Conservation (phyloP, 1,139 yeast species). For the Scheffersomyces segobiensis region DNA sequence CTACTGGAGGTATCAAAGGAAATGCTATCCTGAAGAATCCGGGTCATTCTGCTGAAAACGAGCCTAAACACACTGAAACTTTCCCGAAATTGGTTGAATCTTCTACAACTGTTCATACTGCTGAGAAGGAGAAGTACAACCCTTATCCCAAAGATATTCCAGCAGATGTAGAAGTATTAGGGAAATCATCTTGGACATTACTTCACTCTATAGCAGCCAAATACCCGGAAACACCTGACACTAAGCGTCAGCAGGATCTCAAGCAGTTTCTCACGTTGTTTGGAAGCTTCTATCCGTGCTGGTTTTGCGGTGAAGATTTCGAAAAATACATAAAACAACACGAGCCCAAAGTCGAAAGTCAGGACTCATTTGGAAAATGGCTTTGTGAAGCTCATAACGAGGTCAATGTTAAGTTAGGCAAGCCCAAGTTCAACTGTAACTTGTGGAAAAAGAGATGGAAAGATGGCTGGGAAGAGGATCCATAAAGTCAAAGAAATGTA, state of each 20-base stretch:
- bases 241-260: slow-evolving; percentile 69
- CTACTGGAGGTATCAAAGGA: slow-evolving; percentile 33
- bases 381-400: slow-evolving; percentile 92
- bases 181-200: slow-evolving; percentile 90
- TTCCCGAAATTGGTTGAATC: slow-evolving; percentile 16
- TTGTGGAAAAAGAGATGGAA: slow-evolving; percentile 94
- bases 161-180: slow-evolving; percentile 81
- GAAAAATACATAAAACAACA: slow-evolving; percentile 57
- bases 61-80: slow-evolving; percentile 1
- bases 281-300: slow-evolving; percentile 87
- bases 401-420: slow-evolving; percentile 82
- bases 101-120: slow-evolving; percentile 13
- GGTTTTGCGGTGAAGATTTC: slow-evolving; percentile 91
- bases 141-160: slow-evolving; percentile 61
- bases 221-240: slow-evolving; percentile 72
- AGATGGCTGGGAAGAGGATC: slow-evolving; percentile 60
- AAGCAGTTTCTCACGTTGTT: slow-evolving; percentile 67
- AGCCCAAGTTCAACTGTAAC: slow-evolving; percentile 80
- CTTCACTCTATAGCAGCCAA: slow-evolving; percentile 89
- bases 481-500: neutral
- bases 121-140: slow-evolving; percentile 4
- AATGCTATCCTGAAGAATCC: neutral
- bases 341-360: slow-evolving; percentile 67
- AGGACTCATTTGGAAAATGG: slow-evolving; percentile 87
- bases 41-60: neutral